Base-by-base conservation (phyloP, 2,329 filamentous ascomycete species). In the Pezicula neosporulosa region DNA sequence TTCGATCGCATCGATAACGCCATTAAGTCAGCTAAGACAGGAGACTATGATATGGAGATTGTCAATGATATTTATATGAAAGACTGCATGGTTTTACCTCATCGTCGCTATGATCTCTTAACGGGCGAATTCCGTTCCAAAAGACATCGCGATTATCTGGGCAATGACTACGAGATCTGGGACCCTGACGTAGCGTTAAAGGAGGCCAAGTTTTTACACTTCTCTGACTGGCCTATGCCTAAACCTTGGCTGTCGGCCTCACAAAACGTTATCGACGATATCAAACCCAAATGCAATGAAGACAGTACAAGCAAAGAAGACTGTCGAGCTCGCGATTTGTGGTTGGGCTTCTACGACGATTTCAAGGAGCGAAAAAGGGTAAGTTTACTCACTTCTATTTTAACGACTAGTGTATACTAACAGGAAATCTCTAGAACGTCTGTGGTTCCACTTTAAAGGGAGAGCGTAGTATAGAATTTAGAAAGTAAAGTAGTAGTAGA, bases 151-250 rank as follows among this genome's bases (percentile, higher is more conserved):
- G 64, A 65, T 1, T 83, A 78, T 56, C 59, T 83, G 3, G 79
- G 78, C 1, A 72, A 69, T 54, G 65, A 68, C 24, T 71, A 69
- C 53, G 65, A 68, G 33, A 56, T 52, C 8, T 83, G 79, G 78
- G 74, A 82, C 70, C 70, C 79, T 0, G 73, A 80, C 18, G 68
- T 66, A 43, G 70, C 70, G 3, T 61, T 76, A 42, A 64, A 69
- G 13, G 76, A 81, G 56, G 77, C 79, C 3, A 81, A 80, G 52
- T 66, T 81, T 3, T 71, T 83, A 6, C 80, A 83, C 59, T 83
- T 83, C 62, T 78, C 73, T 24, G 80, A 83, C 61, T 80, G 77
- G 75, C 80, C 80, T 3, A 55, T 81, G 45, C 78, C 79, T 3
- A 82, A 83, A 57, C 80, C 80, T 3, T 82, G 78, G 77, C 7